phyloP scores from a whole-genome alignment of 768 basidiomycete species.

The Serendipita indica region DNA sequence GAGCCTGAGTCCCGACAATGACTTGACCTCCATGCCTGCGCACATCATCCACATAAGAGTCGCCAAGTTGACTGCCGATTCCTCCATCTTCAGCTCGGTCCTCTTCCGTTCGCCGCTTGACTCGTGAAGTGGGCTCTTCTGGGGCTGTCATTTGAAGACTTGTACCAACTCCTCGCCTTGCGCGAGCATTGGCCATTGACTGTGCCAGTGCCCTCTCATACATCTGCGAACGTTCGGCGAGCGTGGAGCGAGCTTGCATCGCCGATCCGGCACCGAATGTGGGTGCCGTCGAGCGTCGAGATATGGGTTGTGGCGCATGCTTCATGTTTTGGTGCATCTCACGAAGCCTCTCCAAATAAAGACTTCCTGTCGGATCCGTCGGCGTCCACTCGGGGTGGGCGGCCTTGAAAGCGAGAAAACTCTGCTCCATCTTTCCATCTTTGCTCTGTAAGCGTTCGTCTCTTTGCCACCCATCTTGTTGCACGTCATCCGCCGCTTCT shows the following conservation, averaged over 20 bases:
- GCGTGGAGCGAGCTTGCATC: neutral
- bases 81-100: conserved; percentile 39
- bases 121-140: neutral
- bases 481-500: neutral
- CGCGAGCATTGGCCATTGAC: conserved; percentile 16
- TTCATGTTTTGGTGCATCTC: conserved; percentile 17
- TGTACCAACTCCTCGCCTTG: neutral
- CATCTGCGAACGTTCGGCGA: conserved; percentile 44
- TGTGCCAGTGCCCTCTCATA: conserved; percentile 51
- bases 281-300: neutral
- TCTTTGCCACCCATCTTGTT: conserved; percentile 13
- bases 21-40: conserved; percentile 25
- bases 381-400: conserved; percentile 95
- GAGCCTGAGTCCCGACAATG: conserved; percentile 22
- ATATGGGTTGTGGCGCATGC: conserved; percentile 2
- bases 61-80: conserved; percentile 48
- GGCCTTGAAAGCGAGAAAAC: conserved; percentile 89
- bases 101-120: conserved; percentile 19
- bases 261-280: neutral
- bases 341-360: conserved; percentile 70
- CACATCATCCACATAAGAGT: conserved; percentile 59
- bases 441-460: conserved; percentile 72
- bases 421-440: conserved; percentile 99
- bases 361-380: conserved; percentile 73
- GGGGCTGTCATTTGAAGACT: conserved; percentile 4